A percentile compares a stretch with the other conserved stretches of the same genome.
These are phyloP conservation scores for Auxenochlorella pyrenoidosa DNA, from an alignment of 139 green algal genomes.

Conservation along the genomic window DNA sequence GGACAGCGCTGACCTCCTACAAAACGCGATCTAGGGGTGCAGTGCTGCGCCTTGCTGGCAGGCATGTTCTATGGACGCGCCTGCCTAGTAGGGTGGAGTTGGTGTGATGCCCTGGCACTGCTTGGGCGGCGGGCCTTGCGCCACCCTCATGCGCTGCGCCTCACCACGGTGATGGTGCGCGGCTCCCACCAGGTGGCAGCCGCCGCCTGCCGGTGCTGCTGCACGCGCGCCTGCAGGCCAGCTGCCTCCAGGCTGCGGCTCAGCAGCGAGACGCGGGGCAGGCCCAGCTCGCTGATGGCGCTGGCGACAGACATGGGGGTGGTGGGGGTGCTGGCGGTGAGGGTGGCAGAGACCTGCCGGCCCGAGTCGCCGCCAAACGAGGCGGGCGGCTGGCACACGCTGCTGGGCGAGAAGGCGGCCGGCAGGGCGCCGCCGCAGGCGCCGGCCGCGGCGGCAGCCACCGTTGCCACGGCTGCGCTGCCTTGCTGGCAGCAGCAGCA, in stretches of 20 bases:
- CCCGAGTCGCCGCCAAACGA: not conserved
- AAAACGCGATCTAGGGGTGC: too few relatives aligned
- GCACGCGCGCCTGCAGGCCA: not conserved
- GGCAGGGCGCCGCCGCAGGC: too few relatives aligned
- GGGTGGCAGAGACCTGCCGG: not conserved
- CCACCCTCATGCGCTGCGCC: not conserved
- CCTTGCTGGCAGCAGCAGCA: not conserved
- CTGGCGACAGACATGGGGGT: not conserved
- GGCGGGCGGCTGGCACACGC: not conserved
- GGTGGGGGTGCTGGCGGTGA: not conserved
- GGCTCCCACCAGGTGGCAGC: not conserved
- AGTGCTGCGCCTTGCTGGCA: too few relatives aligned
- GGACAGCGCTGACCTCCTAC: too few relatives aligned
- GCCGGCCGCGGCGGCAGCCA: not conserved
- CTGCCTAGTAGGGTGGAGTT: too few relatives aligned
- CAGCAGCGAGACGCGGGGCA: conserved; percentile 10
- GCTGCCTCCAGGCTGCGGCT: conserved; percentile 16
- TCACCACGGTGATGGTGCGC: conserved; percentile 4
- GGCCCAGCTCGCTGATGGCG: not conserved
- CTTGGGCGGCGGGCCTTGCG: not conserved
- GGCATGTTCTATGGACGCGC: too few relatives aligned
- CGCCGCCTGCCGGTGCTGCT: not conserved
- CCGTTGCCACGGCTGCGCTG: not conserved
- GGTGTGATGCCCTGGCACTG: too few relatives aligned
- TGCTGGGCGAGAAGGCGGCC: not conserved